phyloP scores from a whole-genome alignment of 305 asterid species.

The Fraxinus angustifolia region DNA sequence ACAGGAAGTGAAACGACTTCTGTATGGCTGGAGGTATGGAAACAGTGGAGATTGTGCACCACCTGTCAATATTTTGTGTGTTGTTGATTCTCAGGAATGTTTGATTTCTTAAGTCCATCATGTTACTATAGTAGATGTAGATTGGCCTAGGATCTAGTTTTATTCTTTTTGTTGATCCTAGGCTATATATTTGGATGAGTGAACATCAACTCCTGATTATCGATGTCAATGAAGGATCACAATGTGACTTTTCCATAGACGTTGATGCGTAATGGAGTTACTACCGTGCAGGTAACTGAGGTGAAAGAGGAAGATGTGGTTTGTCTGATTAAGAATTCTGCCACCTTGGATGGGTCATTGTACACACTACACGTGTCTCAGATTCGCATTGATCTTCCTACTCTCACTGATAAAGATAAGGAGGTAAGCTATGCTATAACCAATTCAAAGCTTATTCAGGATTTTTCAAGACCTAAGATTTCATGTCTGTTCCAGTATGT shows the following conservation, averaged over 20 bases:
- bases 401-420: conserved; percentile 83
- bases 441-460: not conserved
- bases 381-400: conserved; percentile 71
- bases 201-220: not conserved
- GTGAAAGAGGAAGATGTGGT: conserved; percentile 80
- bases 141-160: not conserved
- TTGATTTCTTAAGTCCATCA: not conserved
- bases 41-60: not conserved
- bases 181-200: not conserved
- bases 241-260: not conserved
- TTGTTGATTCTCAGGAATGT: not conserved
- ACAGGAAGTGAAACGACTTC: conserved; percentile 87
- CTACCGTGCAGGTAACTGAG: conserved; percentile 55
- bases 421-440: conserved; percentile 40
- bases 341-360: conserved; percentile 70
- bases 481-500: not conserved
- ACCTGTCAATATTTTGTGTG: not conserved
- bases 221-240: not conserved
- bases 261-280: conserved; percentile 15
- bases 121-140: not conserved
- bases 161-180: not conserved
- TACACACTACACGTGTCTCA: conserved; percentile 73
- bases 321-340: conserved; percentile 73
- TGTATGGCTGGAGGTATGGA: conserved; percentile 77
- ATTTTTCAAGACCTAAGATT: not conserved